Evolutionary conservation across 495 filamentous ascomycete species (phyloP).

Genomic region (Darksidea phi): DNA sequence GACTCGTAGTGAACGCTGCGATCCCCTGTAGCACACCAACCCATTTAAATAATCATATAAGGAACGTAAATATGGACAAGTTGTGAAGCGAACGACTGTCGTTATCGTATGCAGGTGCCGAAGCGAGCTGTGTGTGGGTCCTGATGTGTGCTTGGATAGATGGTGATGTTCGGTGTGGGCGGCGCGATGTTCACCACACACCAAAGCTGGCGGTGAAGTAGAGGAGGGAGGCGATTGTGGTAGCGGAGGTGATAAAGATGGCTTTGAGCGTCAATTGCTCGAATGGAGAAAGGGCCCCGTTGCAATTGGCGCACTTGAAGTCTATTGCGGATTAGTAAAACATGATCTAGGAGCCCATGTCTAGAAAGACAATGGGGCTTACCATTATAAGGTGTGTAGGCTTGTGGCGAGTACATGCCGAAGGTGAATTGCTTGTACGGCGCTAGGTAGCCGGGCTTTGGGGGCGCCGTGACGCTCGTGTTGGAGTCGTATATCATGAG

Average conservation of each 20-base stretch:
- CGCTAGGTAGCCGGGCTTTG: slow-evolving; percentile 70
- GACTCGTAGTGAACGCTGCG: not conserved
- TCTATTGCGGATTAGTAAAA: slow-evolving; percentile 43
- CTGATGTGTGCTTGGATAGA: not conserved
- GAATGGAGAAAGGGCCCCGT: slow-evolving; percentile 60
- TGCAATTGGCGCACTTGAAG: slow-evolving; percentile 66
- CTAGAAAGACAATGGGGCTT: slow-evolving; percentile 40
- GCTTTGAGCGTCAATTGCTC: slow-evolving; percentile 69
- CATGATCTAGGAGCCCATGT: not conserved
- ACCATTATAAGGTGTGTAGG: slow-evolving; percentile 62
- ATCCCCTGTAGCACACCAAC: not conserved
- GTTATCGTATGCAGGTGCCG: slow-evolving; percentile 5
- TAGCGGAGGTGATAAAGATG: slow-evolving; percentile 67
- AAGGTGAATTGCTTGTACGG: slow-evolving; percentile 65
- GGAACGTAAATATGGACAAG: slow-evolving; percentile 21
- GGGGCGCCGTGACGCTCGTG: slow-evolving; percentile 57
- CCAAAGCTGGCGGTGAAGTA: slow-evolving; percentile 79
- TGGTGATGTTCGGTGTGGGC: not conserved
- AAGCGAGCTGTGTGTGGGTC: not conserved
- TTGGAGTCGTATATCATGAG: slow-evolving; percentile 77
- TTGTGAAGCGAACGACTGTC: slow-evolving; percentile 12
- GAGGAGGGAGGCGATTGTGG: slow-evolving; percentile 80
- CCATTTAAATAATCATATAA: slow-evolving; percentile 16
- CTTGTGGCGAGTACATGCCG: slow-evolving; percentile 74
- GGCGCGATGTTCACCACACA: slow-evolving; percentile 47